phyloP scores from a whole-genome alignment of 371 early-diverging fungal species.

The Capniomyces stellatus region DNA sequence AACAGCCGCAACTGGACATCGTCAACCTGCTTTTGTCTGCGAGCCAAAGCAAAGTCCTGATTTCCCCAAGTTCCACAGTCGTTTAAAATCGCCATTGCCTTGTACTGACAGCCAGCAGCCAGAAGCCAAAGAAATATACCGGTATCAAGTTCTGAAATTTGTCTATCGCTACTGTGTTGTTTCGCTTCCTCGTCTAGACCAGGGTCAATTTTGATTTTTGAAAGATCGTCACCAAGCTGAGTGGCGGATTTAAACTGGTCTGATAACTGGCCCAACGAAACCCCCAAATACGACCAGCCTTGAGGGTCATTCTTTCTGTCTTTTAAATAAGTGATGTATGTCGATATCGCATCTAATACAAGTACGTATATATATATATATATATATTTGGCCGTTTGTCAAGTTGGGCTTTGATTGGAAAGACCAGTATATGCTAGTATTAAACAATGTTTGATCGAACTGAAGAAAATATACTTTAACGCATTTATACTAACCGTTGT shows the following conservation, averaged over 20 bases:
- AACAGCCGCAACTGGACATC: background rate
- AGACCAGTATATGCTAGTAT: no score
- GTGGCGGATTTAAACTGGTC: background rate
- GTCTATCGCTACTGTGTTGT: background rate
- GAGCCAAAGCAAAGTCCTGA: slow-evolving; percentile 5
- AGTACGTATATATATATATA: no score
- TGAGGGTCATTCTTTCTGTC: background rate
- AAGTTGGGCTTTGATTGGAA: no score
- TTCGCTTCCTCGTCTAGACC: background rate
- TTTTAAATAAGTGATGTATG: background rate
- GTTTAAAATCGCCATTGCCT: slow-evolving; percentile 8
- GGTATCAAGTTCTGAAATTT: background rate
- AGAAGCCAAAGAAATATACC: slow-evolving; percentile 4
- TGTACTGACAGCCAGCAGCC: slow-evolving; percentile 9
- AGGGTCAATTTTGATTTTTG: background rate
- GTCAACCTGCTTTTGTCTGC: slow-evolving; percentile 7
- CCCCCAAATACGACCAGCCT: slow-evolving; percentile 10
- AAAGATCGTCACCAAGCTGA: background rate
- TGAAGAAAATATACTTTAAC: no score
- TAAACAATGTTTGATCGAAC: no score
- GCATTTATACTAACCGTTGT: no score
- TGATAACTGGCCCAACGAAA: slow-evolving; percentile 6
- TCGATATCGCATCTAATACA: background rate
- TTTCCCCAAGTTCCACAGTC: slow-evolving; percentile 13
- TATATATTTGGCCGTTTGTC: no score